phyloP scores from a whole-genome alignment of 352 stramenopile species.

The Pythium rhizo-oryzae region DNA sequence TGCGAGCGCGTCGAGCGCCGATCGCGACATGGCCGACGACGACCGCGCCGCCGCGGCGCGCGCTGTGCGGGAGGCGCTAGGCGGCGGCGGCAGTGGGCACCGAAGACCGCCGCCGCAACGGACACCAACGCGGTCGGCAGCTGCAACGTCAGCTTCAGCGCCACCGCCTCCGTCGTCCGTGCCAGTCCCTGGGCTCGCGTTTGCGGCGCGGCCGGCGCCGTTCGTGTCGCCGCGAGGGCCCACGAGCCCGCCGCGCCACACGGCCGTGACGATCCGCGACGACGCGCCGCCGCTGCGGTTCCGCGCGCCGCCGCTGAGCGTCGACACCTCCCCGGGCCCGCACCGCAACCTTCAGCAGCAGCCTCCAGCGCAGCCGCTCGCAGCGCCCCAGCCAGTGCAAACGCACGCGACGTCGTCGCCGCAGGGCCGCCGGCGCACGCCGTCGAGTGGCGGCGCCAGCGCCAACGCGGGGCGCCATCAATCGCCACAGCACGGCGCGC shows the following conservation, averaged over 20 bases:
- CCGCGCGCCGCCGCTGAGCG: constrained; percentile 8
- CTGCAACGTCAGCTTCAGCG: not conserved
- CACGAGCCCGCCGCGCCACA: constrained; percentile 14
- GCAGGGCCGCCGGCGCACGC: not conserved
- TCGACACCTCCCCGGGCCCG: constrained; percentile 17
- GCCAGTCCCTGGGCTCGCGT: not conserved
- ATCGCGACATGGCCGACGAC: not conserved
- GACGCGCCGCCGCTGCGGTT: constrained; percentile 5
- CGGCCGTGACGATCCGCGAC: constrained; percentile 7
- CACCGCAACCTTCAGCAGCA: not conserved
- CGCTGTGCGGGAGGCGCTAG: constrained; percentile 48
- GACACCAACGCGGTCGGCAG: not conserved
- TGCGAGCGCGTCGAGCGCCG: too few relatives aligned
- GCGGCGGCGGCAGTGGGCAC: not conserved
- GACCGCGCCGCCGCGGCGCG: constrained; percentile 22
- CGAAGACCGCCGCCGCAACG: too few relatives aligned
- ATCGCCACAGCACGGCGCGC: too few relatives aligned
- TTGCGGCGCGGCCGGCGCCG: not conserved
- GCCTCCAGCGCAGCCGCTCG: too few relatives aligned
- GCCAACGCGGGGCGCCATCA: too few relatives aligned
- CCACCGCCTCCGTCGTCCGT: not conserved
- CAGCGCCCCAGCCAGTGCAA: not conserved
- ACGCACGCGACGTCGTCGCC: not conserved
- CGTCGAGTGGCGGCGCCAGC: not conserved
- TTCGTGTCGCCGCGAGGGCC: constrained; percentile 3